Base-by-base conservation (phyloP, 2,329 filamentous ascomycete genomes). In the Trichoderma breve region DNA sequence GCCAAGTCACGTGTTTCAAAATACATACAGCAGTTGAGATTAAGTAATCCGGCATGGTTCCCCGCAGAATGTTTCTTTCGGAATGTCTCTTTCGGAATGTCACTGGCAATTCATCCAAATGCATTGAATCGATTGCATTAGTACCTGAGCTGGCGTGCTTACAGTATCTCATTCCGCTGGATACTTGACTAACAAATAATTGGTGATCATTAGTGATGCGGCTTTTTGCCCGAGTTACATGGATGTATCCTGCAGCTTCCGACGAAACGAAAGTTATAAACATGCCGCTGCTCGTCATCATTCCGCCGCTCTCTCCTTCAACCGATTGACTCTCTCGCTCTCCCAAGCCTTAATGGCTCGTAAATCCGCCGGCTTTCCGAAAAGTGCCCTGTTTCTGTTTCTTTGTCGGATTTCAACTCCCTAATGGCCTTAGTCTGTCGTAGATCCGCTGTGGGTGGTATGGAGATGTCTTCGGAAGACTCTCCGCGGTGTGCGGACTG, bases 1-100 rank as follows among this genome's bases (percentile, higher is more conserved):
- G 66, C 66, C 66, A 69, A 26, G 28, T 69, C 66, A 69, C 55
- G 53, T 68, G 55, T 4, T 21, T 18, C 53, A 8, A 58, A 39
- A 15, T 11, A 39, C 32, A 12, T 34, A 39, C 36, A 18, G 5
- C 15, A 18, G 6, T 3, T 43, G 4, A 2, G 32, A 47, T 53
- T 58, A 39, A 32, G n/a, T 34, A 32, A 32, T n/a, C 28, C 11
- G 36, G 1, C 39, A 9, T 43, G 7, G 3, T 43, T 43, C 39
- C 39, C 39, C 36, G 14, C 39, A 43, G 7, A 34, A 14, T 34
- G 32, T 14, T 32, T 21, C 24, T 21, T 3, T 30, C 18, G 34
- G 34, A 36, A 36, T 6, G 32, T 34, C 32, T 36, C 14, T 39
- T 18, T 43, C 39, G 3, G 39, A 43, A 43, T 43, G 15, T 9